These are phyloP conservation scores for Lunularia cruciata DNA, from an alignment of 225 moss, liverwort and hornwort genomes.

Conservation along the genomic window DNA sequence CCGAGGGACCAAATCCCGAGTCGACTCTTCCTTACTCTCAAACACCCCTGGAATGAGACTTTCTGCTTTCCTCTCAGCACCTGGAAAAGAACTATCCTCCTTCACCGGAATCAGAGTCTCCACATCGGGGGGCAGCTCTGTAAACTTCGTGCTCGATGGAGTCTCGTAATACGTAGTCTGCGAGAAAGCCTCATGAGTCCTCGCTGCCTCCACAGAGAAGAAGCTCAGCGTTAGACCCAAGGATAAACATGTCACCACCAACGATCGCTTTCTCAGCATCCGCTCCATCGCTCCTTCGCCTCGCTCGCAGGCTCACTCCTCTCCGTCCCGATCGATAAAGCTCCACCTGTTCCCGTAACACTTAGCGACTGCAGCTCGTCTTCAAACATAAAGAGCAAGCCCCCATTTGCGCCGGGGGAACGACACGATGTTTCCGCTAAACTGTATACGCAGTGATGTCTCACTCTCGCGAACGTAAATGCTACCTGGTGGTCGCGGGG, in stretches of 20 bases:
- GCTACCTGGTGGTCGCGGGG: no score
- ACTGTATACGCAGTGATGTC: no score
- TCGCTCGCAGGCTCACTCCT: background rate
- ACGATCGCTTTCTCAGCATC: background rate
- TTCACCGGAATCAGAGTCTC: background rate
- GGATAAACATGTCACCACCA: background rate
- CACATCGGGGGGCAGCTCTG: background rate
- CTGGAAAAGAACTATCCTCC: background rate
- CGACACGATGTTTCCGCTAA: no score
- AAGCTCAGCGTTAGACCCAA: background rate
- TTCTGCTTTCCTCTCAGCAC: conserved; percentile 6
- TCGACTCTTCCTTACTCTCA: conserved; percentile 15
- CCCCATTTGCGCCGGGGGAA: no score
- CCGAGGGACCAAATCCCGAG: background rate
- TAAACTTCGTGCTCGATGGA: background rate
- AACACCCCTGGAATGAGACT: background rate
- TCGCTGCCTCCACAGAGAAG: conserved; percentile 8
- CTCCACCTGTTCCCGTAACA: background rate
- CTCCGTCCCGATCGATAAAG: background rate
- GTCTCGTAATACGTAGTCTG: conserved; percentile 28
- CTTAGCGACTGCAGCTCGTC: background rate
- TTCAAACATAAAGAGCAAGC: no score
- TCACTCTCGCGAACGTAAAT: no score
- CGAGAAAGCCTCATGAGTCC: conserved; percentile 32
- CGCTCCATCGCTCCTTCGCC: background rate